These are phyloP conservation scores for Tubosaeta sp. DNA, from an alignment of 768 basidiomycete species.

Conservation along the genomic window DNA sequence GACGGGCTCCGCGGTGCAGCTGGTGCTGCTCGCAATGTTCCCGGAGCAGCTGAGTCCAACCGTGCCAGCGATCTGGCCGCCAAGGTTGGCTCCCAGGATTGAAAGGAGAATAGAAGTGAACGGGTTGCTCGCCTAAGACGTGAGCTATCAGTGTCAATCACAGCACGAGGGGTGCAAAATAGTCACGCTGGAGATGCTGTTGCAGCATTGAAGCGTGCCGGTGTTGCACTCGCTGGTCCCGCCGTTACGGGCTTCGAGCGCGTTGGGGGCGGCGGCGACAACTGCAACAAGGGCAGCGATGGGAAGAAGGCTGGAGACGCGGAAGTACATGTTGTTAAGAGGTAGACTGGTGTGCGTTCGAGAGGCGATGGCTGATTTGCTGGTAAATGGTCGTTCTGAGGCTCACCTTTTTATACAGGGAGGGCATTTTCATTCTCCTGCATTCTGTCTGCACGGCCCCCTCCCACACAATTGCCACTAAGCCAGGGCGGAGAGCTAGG, in stretches of 20 bases:
- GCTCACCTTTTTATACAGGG: too few relatives aligned
- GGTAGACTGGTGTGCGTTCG: neutral
- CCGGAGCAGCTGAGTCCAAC: constrained; percentile 4
- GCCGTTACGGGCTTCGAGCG: neutral
- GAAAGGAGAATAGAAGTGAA: neutral
- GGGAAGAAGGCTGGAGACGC: constrained; percentile 4
- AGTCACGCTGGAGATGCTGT: neutral
- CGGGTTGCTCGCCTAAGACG: neutral
- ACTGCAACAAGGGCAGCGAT: constrained; percentile 8
- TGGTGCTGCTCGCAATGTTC: neutral
- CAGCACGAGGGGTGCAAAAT: neutral
- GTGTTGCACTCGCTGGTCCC: constrained; percentile 7
- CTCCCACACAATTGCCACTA: too few relatives aligned
- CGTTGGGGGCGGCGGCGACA: neutral
- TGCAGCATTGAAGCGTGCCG: constrained; percentile 9
- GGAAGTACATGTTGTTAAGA: neutral
- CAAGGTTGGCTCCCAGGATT: constrained; percentile 1
- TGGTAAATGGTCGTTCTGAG: too few relatives aligned
- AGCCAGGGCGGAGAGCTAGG: too few relatives aligned
- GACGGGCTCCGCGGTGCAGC: constrained; percentile 4
- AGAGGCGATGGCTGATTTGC: too few relatives aligned
- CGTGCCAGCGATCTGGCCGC: neutral
- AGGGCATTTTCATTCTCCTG: too few relatives aligned
- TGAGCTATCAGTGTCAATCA: neutral
- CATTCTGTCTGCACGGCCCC: too few relatives aligned